A percentile compares a stretch with the other conserved stretches of the same genome.
phyloP scores from a whole-genome alignment of 805 yeast species.

The Metschnikowia noctiluminum region DNA sequence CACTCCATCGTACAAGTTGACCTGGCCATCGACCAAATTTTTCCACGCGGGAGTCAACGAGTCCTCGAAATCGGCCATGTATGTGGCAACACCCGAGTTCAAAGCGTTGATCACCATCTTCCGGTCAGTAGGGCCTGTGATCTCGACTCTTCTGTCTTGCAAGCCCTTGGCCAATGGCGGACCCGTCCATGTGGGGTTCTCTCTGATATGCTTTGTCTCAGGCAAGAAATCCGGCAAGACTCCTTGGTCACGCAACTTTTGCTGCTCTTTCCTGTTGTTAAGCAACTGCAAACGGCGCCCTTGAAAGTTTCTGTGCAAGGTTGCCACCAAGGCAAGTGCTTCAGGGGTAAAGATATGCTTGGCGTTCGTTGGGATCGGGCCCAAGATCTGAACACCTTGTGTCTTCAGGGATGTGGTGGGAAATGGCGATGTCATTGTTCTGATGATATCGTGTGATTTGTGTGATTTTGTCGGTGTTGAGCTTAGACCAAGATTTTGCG shows the following conservation, averaged over 20 bases:
- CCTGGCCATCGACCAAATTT: constrained; percentile 78
- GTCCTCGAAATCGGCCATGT: constrained; percentile 86
- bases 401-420: constrained; percentile 43
- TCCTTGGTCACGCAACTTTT: constrained; percentile 60
- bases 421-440: constrained; percentile 34
- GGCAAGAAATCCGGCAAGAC: constrained; percentile 58
- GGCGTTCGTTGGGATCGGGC: constrained; percentile 46
- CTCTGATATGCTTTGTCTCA: constrained; percentile 67
- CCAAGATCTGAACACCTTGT: constrained; percentile 53
- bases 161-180: constrained; percentile 69
- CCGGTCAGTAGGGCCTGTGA: constrained; percentile 83
- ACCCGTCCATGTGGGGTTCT: constrained; percentile 75
- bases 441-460: too few species aligned
- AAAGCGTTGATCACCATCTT: constrained; percentile 82
- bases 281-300: constrained; percentile 55
- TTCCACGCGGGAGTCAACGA: constrained; percentile 83
- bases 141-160: constrained; percentile 72
- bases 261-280: constrained; percentile 59
- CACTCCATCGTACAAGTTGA: constrained; percentile 70
- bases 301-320: constrained; percentile 72
- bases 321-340: constrained; percentile 66
- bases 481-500: too few species aligned
- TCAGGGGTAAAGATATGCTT: constrained; percentile 56
- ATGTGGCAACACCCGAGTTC: constrained; percentile 74
- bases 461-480: neutral